Evolutionary conservation across 2,329 filamentous ascomycete genomes (phyloP).

Genomic region (Ophiostoma himal-ulmi): DNA sequence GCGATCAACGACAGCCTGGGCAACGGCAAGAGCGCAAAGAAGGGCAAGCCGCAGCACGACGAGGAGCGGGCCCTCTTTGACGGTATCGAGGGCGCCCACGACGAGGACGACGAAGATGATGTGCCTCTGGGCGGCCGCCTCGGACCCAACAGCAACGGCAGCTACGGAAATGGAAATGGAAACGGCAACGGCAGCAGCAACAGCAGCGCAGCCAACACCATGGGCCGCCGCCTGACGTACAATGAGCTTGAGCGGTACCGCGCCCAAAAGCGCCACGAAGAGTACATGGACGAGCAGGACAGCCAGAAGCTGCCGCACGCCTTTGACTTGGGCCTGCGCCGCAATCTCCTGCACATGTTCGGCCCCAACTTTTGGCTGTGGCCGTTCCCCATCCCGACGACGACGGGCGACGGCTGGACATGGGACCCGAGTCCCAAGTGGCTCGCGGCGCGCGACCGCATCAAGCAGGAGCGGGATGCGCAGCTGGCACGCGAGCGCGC

Average conservation of each 20-base stretch:
- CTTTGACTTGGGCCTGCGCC: slow-evolving; percentile 80
- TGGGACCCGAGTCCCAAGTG: slow-evolving; percentile 85
- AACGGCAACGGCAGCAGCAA: background rate
- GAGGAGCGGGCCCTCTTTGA: slow-evolving; percentile 21
- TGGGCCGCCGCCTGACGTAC: slow-evolving; percentile 46
- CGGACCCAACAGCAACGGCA: slow-evolving; percentile 8
- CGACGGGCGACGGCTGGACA: slow-evolving; percentile 84
- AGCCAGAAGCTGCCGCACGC: slow-evolving; percentile 83
- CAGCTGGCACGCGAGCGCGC: slow-evolving; percentile 59
- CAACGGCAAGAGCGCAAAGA: slow-evolving; percentile 37
- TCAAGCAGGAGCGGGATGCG: slow-evolving; percentile 52
- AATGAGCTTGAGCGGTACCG: slow-evolving; percentile 51
- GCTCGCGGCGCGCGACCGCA: slow-evolving; percentile 61
- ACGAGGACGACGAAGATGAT: slow-evolving; percentile 13
- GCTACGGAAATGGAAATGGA: background rate
- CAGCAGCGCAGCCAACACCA: slow-evolving; percentile 28
- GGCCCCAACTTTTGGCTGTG: slow-evolving; percentile 68
- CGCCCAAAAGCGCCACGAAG: slow-evolving; percentile 51
- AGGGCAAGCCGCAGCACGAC: slow-evolving; percentile 10
- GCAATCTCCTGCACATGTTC: slow-evolving; percentile 76
- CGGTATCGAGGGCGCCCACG: slow-evolving; percentile 20
- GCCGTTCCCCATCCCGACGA: slow-evolving; percentile 75
- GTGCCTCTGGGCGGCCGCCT: background rate
- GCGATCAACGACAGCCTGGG: slow-evolving; percentile 29
- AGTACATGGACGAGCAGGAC: slow-evolving; percentile 86